These are phyloP conservation scores for Geotrichum klebahnii DNA, from an alignment of 1,139 yeast species.

Conservation along the genomic window DNA sequence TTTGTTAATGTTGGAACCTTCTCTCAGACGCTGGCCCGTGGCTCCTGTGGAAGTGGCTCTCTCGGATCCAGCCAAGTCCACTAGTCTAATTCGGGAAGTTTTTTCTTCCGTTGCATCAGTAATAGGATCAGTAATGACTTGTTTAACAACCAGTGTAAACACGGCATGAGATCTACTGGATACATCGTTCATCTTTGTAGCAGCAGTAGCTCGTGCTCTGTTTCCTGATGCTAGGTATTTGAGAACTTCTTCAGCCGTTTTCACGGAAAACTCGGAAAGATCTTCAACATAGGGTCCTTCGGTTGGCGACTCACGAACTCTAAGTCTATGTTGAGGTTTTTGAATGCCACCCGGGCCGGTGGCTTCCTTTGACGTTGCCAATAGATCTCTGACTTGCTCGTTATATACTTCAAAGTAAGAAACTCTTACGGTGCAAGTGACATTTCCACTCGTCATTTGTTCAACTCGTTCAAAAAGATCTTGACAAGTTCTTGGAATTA, in stretches of 20 bases:
- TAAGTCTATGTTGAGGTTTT: slow-evolving; percentile 37
- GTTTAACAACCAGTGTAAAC: slow-evolving; percentile 57
- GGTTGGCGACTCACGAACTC: slow-evolving; percentile 57
- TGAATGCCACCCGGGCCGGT: slow-evolving; percentile 6
- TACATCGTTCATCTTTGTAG: slow-evolving; percentile 63
- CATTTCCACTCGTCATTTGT: slow-evolving; percentile 40
- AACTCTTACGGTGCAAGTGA: slow-evolving; percentile 52
- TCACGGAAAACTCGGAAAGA: slow-evolving; percentile 49
- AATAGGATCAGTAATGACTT: slow-evolving; percentile 46
- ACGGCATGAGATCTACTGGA: slow-evolving; percentile 79
- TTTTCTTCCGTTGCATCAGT: slow-evolving; percentile 52
- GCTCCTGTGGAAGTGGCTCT: slow-evolving; percentile 61
- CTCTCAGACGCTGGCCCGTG: slow-evolving; percentile 61
- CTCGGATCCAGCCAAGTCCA: slow-evolving; percentile 82
- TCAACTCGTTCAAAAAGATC: slow-evolving; percentile 51
- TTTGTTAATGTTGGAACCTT: slow-evolving; percentile 71
- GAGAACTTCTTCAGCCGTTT: slow-evolving; percentile 45
- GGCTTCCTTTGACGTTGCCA: slow-evolving; percentile 30
- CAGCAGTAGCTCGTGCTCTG: slow-evolving; percentile 56
- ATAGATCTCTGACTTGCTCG: slow-evolving; percentile 61
- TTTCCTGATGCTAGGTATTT: slow-evolving; percentile 48
- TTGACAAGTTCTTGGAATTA: slow-evolving; percentile 56
- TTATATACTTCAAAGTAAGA: slow-evolving; percentile 72
- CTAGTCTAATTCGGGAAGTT: slow-evolving; percentile 62
- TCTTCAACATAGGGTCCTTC: slow-evolving; percentile 71